These are phyloP conservation scores for Berkeleyomyces rouxiae DNA, from an alignment of 2,329 filamentous ascomycete genomes.

Conservation along the genomic window DNA sequence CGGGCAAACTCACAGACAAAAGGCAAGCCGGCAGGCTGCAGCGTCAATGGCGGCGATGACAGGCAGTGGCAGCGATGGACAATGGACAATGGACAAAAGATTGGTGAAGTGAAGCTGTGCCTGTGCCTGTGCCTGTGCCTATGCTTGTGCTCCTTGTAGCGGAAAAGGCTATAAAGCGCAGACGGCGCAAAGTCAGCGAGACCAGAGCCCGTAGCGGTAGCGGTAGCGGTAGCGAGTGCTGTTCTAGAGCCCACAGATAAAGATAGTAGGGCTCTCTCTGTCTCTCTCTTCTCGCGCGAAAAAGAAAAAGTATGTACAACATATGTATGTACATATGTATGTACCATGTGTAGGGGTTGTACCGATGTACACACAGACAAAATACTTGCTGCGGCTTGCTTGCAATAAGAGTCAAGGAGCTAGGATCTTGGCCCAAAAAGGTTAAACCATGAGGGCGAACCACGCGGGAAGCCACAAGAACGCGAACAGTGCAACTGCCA, in stretches of 20 bases:
- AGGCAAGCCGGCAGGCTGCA: background rate
- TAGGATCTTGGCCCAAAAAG: background rate
- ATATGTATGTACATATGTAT: background rate
- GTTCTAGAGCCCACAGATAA: background rate
- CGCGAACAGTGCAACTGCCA: background rate
- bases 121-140: no score
- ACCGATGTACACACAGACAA: no score
- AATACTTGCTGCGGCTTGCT: no score
- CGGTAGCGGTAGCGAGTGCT: no score
- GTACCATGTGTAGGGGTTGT: no score
- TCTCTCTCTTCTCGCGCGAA: no score
- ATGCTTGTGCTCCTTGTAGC: background rate
- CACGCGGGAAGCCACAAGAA: background rate
- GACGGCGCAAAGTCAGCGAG: background rate
- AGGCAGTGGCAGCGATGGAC: no score
- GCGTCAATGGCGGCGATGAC: background rate
- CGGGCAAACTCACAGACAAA: background rate
- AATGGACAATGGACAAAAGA: no score
- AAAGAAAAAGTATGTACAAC: background rate
- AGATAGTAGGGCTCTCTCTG: background rate
- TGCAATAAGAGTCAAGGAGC: background rate
- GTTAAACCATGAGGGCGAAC: background rate
- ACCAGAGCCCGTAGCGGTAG: background rate
- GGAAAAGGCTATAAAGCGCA: background rate
- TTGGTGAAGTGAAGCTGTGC: no score